Conservation (phyloP, 805 yeast species). For the Saccharomycopsis sp. region DNA sequence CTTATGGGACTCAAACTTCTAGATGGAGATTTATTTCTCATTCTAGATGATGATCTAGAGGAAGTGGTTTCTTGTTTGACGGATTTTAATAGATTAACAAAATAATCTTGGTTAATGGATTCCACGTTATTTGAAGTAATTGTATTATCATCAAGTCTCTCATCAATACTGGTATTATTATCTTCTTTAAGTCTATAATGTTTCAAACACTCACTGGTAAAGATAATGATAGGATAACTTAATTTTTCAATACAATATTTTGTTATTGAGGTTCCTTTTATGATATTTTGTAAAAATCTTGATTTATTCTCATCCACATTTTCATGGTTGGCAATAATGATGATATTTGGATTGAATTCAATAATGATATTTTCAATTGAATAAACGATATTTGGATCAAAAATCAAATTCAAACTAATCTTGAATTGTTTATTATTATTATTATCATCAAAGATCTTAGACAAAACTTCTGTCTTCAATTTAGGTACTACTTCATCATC, state of each 20-base stretch:
- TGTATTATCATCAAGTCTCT: neutral
- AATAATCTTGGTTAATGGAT: too few species aligned
- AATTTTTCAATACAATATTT: slow-evolving; percentile 14
- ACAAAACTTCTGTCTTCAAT: neutral
- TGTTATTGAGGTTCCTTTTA: slow-evolving; percentile 1
- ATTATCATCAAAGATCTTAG: neutral
- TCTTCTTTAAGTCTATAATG: neutral
- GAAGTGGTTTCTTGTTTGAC: too few species aligned
- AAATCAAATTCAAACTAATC: slow-evolving; percentile 11
- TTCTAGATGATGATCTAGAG: neutral
- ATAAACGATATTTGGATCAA: slow-evolving; percentile 11
- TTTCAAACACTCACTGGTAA: slow-evolving; percentile 1
- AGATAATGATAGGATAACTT: slow-evolving; percentile 9
- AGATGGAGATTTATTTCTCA: neutral
- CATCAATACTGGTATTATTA: neutral
- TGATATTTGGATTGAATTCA: slow-evolving; percentile 12
- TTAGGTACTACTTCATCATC: slow-evolving; percentile 2
- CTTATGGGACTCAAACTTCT: neutral
- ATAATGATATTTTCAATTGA: slow-evolving; percentile 9
- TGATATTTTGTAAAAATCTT: slow-evolving; percentile 2
- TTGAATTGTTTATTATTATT: neutral
- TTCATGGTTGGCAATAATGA: slow-evolving; percentile 10
- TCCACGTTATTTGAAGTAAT: too few species aligned
- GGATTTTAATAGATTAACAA: too few species aligned
- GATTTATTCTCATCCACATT: neutral